These are phyloP conservation scores for Vitis rotundifolia DNA, from an alignment of 164 flowering plant species.

Conservation along the genomic window DNA sequence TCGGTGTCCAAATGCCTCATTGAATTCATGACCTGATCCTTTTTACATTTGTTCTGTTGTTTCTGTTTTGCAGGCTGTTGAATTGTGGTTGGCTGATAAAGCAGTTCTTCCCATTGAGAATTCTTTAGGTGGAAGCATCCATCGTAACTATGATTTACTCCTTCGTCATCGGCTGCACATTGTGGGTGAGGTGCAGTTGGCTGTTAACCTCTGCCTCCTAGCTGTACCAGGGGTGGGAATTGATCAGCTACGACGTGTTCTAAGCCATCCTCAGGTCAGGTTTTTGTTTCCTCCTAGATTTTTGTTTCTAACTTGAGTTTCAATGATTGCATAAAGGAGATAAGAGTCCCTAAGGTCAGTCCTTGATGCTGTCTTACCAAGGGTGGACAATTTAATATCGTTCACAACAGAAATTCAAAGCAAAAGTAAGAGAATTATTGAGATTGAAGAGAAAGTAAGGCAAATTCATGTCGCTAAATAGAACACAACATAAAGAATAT, in stretches of 20 bases:
- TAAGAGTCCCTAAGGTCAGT: no score
- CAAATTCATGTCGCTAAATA: no score
- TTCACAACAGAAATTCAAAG: no score
- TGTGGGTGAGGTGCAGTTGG: constrained; percentile 72
- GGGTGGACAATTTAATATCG: no score
- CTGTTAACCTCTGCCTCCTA: constrained; percentile 59
- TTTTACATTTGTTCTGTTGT: background rate
- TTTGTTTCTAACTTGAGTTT: no score
- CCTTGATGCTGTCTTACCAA: no score
- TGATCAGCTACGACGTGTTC: constrained; percentile 56
- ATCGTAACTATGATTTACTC: constrained; percentile 74
- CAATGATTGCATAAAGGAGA: no score
- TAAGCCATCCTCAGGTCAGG: constrained; percentile 69
- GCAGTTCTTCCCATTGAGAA: constrained; percentile 79
- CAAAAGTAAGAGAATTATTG: no score
- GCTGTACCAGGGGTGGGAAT: constrained; percentile 62
- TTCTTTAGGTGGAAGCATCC: constrained; percentile 67
- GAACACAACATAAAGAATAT: no score
- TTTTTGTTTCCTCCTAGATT: background rate
- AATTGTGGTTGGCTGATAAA: constrained; percentile 68
- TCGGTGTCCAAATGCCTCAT: background rate
- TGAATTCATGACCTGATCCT: background rate
- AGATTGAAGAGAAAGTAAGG: no score
- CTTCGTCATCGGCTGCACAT: constrained; percentile 73
- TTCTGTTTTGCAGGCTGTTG: constrained; percentile 57